These are phyloP conservation scores for Alternaria infectoria DNA, from an alignment of 2,329 filamentous ascomycete species.

Conservation along the genomic window DNA sequence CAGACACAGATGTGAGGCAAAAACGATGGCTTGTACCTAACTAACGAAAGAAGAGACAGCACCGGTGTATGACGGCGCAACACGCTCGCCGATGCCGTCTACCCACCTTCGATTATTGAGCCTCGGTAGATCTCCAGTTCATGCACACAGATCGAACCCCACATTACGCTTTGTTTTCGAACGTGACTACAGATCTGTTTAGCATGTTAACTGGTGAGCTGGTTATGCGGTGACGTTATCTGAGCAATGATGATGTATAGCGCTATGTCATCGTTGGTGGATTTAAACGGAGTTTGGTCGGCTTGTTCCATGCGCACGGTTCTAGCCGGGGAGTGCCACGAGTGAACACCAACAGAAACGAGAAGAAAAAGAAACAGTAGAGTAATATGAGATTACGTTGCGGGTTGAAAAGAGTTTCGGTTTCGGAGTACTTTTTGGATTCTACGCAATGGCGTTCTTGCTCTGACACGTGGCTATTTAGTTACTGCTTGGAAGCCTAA, in stretches of 20 bases:
- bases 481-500: not conserved
- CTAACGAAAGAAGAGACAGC: not conserved
- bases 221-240: not conserved
- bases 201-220: not conserved
- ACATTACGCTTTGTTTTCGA: not conserved
- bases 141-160: not conserved
- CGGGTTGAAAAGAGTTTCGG: not conserved
- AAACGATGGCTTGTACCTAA: not conserved
- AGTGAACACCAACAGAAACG: not conserved
- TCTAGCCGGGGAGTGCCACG: not conserved
- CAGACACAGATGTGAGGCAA: not conserved
- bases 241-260: conserved; percentile 2
- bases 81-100: not conserved
- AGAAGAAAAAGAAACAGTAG: not conserved
- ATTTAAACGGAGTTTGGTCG: not conserved
- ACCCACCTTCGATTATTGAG: not conserved
- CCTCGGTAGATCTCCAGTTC: not conserved
- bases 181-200: not conserved
- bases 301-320: not conserved
- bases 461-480: not conserved
- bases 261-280: conserved; percentile 2
- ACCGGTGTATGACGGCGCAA: not conserved
- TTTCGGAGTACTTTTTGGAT: not conserved
- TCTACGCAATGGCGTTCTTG: not conserved
- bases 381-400: not conserved